Evolutionary conservation across 192 early-diverging fungal species (phyloP), one percentile per base, ranked within the genome.

Genomic region (Mortierella hygrophila): DNA sequence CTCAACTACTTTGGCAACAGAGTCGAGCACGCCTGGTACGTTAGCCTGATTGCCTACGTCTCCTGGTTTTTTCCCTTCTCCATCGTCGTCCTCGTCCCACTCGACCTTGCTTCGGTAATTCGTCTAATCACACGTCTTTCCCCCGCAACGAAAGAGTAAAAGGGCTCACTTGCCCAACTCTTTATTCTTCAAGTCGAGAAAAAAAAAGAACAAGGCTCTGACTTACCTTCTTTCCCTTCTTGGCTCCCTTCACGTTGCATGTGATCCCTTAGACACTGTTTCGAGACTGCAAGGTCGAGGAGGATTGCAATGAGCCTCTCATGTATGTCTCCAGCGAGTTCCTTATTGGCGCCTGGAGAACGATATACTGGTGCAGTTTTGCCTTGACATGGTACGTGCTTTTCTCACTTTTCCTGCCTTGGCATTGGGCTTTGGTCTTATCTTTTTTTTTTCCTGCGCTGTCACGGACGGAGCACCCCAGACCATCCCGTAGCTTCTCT

Each of bases 41-140:
- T 96, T 40, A 93, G 94, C 54, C 80, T 93, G 23, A 92, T 93
- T 21, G 89, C 93, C 6, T 93, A 94, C 81, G 79, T 97, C 69
- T 94, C 96, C 57, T 98, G 96, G 95, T 96, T 95, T 81, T 94
- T 97, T 76, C 96, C 98, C 13, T 97, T 99, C 89, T 94, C 96
- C 79, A 97, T 98, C 75, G 92, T 97, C 18, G 88, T 99, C 40
- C 93, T 99, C 32, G 90, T 99, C 54, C 97, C 97, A 4, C 90
- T 99, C 55, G 98, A 98, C 88, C 91, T 98, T 37, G 93, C 95
- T 63, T 96, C 95, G 78, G 92, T 92, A 87, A 52, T 35, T 55
- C 15, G 20, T 78, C n/a, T 32, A 40, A 41, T 29, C 68, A 49
- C 49, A 60, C 40, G 7, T 83, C 38, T 15, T 70, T 18, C 32